Conservation (phyloP, 495 filamentous ascomycete species). For the Hypomontagnella submonticulosa region DNA sequence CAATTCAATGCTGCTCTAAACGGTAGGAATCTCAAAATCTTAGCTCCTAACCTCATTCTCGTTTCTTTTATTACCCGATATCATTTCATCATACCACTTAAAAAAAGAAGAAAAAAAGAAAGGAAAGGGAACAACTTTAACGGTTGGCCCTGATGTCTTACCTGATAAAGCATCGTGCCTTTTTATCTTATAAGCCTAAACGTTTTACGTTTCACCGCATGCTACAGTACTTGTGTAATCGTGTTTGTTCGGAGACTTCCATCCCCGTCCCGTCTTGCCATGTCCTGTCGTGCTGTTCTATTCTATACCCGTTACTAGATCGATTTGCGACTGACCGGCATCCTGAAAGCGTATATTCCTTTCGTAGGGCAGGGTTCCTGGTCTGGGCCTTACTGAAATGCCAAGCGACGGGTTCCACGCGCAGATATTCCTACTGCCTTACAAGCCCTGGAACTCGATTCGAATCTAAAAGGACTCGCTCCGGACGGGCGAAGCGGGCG, state of each 20-base stretch:
- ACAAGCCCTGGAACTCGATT: conserved; percentile 12
- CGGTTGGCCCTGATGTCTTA: background rate
- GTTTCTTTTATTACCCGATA: background rate
- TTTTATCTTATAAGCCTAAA: conserved; percentile 11
- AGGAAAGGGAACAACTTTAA: background rate
- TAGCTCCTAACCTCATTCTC: background rate
- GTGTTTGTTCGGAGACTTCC: conserved; percentile 28
- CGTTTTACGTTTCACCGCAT: conserved; percentile 38
- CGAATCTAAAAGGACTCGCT: conserved; percentile 2
- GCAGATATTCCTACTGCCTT: conserved; percentile 2
- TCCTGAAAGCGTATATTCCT: conserved; percentile 8
- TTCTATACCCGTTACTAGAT: conserved; percentile 5
- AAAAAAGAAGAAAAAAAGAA: background rate
- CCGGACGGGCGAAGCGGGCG: conserved; percentile 1
- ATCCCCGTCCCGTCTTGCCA: background rate
- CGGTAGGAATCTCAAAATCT: background rate
- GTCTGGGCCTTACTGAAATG: conserved; percentile 3
- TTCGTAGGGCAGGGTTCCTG: background rate
- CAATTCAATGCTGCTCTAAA: no score
- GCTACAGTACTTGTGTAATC: conserved; percentile 1
- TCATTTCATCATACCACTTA: background rate
- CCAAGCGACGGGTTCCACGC: conserved; percentile 15
- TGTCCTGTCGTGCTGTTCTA: background rate
- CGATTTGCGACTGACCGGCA: conserved; percentile 17
- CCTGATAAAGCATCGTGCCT: conserved; percentile 1